Evolutionary conservation across 163 green algal genomes (phyloP), one percentile per base, ranked within the genome.

Genomic region (Scenedesmus sp.): DNA sequence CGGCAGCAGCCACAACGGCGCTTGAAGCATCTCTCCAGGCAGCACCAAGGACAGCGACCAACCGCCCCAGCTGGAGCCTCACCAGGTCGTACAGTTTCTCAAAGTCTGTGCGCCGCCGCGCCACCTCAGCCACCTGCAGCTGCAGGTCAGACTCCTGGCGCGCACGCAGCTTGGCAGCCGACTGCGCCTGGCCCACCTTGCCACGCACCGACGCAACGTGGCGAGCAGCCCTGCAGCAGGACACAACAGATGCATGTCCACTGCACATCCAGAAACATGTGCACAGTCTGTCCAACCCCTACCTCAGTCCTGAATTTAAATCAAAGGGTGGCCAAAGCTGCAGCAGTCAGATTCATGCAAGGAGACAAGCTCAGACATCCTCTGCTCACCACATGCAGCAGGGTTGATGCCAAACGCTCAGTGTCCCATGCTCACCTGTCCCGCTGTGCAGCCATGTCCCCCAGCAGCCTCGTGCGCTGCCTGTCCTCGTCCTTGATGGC

Each of bases 81-180:
- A 98, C 96, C 85, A 98, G 92, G 89, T 98, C 94, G 88, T 97
- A 98, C 68, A 98, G 95, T 90, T 97, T 95, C 86, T 97, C 91
- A 91, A 96, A 98, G 89, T 98, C 96, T 3, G 91, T 85, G 53
- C 96, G 94, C 10, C 94, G 94, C 7, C 92, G 85, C 6, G 81
- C 76, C 7, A 93, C 91, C 65, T 96, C 92, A 22, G 87, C 87
- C 42, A 53, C 87, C 61, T 44, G 70, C 53, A 81, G 53, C 88
- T 89, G 46, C 40, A 92, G 42, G 26, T 92, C 89, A 30, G 37
- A 43, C 79, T 86, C 84, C 72, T 92, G 88, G 70, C 85, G 68
- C 16, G 92, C 43, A 24, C 88, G 33, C 70, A 90, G 37, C 42
- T 43, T 87, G 51, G 46, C 81, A 22, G 84, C 88, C 33, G 56